phyloP scores from a whole-genome alignment of 805 yeast species.

The Saitoella complicata region DNA sequence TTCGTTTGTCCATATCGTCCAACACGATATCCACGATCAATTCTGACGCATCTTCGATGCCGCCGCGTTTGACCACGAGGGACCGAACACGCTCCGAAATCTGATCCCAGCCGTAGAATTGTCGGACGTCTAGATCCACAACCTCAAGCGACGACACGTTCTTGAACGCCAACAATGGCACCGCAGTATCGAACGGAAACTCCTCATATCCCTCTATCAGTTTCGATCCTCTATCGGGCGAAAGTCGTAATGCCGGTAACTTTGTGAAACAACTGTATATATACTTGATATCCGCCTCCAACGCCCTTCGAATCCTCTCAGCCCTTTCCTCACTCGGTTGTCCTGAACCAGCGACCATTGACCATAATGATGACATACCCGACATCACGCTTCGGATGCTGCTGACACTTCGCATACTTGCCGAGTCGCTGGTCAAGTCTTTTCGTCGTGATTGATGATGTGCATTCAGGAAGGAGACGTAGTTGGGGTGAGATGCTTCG shows the following conservation, averaged over 20 bases:
- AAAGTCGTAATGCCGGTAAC: constrained; percentile 44
- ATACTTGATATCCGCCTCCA: constrained; percentile 25
- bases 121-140: constrained; percentile 45
- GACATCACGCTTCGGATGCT: constrained; percentile 25
- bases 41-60: constrained; percentile 36
- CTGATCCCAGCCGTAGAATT: constrained; percentile 48
- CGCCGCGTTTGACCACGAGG: constrained; percentile 36
- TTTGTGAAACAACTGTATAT: constrained; percentile 48
- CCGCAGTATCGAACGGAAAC: constrained; percentile 54
- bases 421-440: constrained; percentile 4
- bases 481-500: constrained; percentile 32
- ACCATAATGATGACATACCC: constrained; percentile 29
- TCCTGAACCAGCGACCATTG: constrained; percentile 13
- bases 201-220: constrained; percentile 49
- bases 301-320: constrained; percentile 11
- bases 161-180: constrained; percentile 45
- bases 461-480: constrained; percentile 37
- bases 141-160: constrained; percentile 47
- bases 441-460: constrained; percentile 4
- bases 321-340: neutral
- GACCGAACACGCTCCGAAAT: constrained; percentile 39
- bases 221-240: constrained; percentile 43
- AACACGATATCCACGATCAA: constrained; percentile 33
- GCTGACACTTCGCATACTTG: constrained; percentile 14
- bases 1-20: constrained; percentile 29